Evolutionary conservation across 805 yeast genomes (phyloP).

Genomic region (Metschnikowia henanensis): DNA sequence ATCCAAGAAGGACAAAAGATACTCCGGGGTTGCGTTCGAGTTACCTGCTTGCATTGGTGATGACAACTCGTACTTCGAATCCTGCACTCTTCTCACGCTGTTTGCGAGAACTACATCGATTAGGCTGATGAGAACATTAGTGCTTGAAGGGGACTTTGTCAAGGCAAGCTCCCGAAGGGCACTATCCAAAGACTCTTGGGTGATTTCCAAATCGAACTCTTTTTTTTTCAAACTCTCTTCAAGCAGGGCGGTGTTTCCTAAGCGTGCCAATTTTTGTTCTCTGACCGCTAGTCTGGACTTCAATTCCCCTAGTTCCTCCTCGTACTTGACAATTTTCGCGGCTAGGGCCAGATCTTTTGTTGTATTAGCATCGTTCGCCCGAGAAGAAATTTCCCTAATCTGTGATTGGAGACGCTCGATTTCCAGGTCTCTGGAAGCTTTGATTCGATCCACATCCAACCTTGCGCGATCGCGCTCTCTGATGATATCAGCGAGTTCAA

Average conservation of each 20-base stretch:
- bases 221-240: conserved; percentile 56
- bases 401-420: conserved; percentile 66
- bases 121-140: conserved; percentile 48
- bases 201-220: conserved; percentile 76
- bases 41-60: conserved; percentile 85
- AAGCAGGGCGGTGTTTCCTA: conserved; percentile 29
- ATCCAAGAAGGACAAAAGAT: conserved; percentile 66
- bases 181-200: conserved; percentile 77
- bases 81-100: conserved; percentile 73
- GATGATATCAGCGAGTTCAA: conserved; percentile 85
- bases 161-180: conserved; percentile 61
- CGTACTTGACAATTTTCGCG: conserved; percentile 59
- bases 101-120: conserved; percentile 72
- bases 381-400: conserved; percentile 57
- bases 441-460: conserved; percentile 70
- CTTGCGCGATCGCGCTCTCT: conserved; percentile 89
- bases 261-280: conserved; percentile 22
- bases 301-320: conserved; percentile 57
- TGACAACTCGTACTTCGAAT: conserved; percentile 63
- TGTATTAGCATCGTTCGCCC: conserved; percentile 59
- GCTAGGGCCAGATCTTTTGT: conserved; percentile 63
- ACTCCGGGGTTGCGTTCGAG: conserved; percentile 70
- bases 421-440: conserved; percentile 63
- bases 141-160: conserved; percentile 48
- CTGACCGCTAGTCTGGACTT: conserved; percentile 34